phyloP scores from a whole-genome alignment of 1,284 basidiomycete species.

The Sanghuangporus weigelae region DNA sequence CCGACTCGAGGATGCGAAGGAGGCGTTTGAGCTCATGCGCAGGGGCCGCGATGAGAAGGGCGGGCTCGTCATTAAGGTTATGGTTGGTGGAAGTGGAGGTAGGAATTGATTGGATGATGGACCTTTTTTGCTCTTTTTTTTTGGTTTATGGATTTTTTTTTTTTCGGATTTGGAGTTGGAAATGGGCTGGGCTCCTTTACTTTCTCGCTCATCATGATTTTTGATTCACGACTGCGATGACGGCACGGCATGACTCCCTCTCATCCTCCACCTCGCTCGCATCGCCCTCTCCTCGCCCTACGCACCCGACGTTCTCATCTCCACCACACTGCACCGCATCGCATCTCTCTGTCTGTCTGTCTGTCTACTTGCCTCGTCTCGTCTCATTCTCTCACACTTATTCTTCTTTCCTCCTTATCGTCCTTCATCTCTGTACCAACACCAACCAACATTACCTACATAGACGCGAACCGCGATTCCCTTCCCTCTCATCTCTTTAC shows the following conservation, averaged over 20 bases:
- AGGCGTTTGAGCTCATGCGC: conserved; percentile 77
- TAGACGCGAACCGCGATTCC: no score
- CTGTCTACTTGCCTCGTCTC: no score
- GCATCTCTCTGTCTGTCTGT: no score
- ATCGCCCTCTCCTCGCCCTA: neutral
- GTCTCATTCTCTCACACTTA: no score
- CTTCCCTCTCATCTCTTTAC: no score
- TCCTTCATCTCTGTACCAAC: no score
- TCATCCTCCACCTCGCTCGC: neutral
- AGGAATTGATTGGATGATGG: neutral
- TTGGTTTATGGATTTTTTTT: neutral
- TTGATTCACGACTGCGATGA: neutral
- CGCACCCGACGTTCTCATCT: neutral
- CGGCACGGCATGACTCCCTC: neutral
- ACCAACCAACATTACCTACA: no score
- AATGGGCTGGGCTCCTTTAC: neutral
- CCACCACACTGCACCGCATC: neutral
- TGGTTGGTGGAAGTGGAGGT: conserved; percentile 44
- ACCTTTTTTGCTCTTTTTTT: neutral
- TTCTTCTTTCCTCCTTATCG: no score
- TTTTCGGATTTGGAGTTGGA: neutral
- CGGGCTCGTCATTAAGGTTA: conserved; percentile 80
- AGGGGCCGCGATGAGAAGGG: conserved; percentile 74
- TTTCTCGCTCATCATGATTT: neutral
- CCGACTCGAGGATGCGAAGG: conserved; percentile 55